These are phyloP conservation scores for Leccinellum rugosiceps DNA, from an alignment of 768 basidiomycete species.

Conservation along the genomic window DNA sequence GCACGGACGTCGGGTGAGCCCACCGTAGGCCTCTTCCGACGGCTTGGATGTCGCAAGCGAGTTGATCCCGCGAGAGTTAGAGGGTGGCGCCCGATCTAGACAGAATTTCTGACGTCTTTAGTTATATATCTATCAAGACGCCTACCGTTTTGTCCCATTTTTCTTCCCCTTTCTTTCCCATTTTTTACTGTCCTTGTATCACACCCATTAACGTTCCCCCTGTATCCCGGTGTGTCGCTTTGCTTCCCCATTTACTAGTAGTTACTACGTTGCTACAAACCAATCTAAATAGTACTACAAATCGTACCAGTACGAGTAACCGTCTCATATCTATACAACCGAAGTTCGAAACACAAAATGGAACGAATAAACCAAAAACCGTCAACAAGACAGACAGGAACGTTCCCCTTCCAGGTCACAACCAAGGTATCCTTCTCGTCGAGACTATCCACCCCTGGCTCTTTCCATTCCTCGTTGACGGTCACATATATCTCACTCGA, in stretches of 20 bases:
- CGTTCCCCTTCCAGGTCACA: background rate
- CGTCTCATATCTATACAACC: background rate
- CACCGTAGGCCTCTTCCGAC: background rate
- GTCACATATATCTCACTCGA: constrained; percentile 10
- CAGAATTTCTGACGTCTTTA: background rate
- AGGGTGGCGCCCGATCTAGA: background rate
- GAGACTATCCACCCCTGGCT: background rate
- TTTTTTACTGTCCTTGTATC: background rate
- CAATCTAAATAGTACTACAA: background rate
- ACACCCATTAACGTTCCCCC: background rate
- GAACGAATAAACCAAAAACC: background rate
- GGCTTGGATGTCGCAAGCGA: background rate
- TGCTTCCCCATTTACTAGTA: background rate
- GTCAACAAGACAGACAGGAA: background rate
- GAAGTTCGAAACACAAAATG: background rate
- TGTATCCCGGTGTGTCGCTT: background rate
- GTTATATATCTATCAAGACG: background rate
- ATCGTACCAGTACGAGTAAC: background rate
- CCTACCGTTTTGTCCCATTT: background rate
- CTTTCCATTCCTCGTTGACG: background rate
- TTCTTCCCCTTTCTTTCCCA: background rate
- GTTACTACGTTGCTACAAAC: background rate
- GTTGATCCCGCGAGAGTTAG: background rate
- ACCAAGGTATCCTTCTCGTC: background rate
- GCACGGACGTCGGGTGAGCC: background rate